Conservation (phyloP, 768 basidiomycete genomes). For the Podaxis sp. region DNA sequence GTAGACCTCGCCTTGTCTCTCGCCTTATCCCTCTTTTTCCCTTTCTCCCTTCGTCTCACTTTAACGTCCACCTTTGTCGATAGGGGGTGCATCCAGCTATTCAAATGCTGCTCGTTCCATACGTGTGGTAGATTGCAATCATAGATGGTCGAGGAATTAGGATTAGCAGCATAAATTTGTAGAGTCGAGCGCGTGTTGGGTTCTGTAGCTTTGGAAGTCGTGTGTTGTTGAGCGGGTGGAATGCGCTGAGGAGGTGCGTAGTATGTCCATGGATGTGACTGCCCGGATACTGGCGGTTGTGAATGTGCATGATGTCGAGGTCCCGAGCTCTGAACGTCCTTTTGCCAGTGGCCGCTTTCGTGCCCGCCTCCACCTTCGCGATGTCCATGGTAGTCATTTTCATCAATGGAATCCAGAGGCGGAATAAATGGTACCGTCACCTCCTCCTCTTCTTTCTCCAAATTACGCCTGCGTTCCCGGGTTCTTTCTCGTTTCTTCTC, state of each 20-base stretch:
- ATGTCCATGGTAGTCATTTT: not conserved
- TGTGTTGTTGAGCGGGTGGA: not conserved
- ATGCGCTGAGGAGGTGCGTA: not conserved
- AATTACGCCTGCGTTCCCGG: not conserved
- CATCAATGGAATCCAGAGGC: not conserved
- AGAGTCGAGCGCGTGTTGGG: not conserved
- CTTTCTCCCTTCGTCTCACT: not conserved
- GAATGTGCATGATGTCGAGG: not conserved
- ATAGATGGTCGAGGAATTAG: not conserved
- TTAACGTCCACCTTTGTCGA: not conserved
- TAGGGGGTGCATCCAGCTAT: not conserved
- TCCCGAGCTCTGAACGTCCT: not conserved
- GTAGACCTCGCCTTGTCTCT: constrained; percentile 6
- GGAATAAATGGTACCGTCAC: not conserved
- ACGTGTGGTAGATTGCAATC: not conserved
- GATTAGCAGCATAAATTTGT: not conserved
- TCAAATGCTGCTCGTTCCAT: not conserved
- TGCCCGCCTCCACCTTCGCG: not conserved
- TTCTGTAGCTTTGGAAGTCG: not conserved
- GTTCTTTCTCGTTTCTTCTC: not conserved
- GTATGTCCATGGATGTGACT: not conserved
- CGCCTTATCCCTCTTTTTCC: constrained; percentile 9
- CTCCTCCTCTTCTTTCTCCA: not conserved
- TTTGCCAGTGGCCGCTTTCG: not conserved
- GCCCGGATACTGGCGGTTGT: not conserved